These are phyloP conservation scores for Tillandsia leiboldiana DNA, from an alignment of 176 grass and related monocot species.

Conservation along the genomic window DNA sequence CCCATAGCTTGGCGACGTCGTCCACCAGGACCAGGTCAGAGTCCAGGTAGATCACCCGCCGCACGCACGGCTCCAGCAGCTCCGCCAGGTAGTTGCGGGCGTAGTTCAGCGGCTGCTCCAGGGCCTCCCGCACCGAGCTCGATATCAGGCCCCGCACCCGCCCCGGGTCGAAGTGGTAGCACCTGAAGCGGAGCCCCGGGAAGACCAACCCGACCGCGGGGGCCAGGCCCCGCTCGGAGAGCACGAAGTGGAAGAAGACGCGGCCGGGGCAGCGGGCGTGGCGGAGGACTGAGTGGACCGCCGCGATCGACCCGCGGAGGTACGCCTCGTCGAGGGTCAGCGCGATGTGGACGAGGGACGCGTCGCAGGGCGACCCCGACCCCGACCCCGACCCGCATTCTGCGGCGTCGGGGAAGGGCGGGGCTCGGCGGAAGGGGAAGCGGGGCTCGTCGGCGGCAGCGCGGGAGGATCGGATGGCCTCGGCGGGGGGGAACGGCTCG, in stretches of 20 bases:
- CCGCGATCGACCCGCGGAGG: constrained; percentile 19
- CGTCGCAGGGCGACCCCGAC: constrained; percentile 2
- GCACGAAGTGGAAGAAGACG: constrained; percentile 20
- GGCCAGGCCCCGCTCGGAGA: constrained; percentile 4
- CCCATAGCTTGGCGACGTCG: constrained; percentile 20
- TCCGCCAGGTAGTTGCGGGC: constrained; percentile 12
- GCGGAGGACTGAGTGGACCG: constrained; percentile 12
- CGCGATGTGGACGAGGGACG: constrained; percentile 17
- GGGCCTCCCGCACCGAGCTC: constrained; percentile 5
- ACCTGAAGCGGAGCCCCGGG: constrained; percentile 8
- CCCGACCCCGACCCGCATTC: background rate
- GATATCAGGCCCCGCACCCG: constrained; percentile 9
- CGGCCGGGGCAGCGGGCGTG: constrained; percentile 11
- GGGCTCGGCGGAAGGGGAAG: background rate
- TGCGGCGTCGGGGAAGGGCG: constrained; percentile 1
- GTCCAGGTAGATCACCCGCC: constrained; percentile 23
- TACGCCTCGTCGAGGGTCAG: constrained; percentile 20
- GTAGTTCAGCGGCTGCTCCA: constrained; percentile 21
- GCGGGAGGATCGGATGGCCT: constrained; percentile 22
- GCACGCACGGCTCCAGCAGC: constrained; percentile 11
- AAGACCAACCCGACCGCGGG: constrained; percentile 9
- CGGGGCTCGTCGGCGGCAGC: background rate
- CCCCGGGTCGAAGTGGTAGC: constrained; percentile 3
- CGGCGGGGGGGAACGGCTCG: constrained; percentile 24
- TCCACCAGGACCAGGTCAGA: constrained; percentile 19